Conservation (phyloP, 495 filamentous ascomycete species). For the Penicillium simplicissimum region DNA sequence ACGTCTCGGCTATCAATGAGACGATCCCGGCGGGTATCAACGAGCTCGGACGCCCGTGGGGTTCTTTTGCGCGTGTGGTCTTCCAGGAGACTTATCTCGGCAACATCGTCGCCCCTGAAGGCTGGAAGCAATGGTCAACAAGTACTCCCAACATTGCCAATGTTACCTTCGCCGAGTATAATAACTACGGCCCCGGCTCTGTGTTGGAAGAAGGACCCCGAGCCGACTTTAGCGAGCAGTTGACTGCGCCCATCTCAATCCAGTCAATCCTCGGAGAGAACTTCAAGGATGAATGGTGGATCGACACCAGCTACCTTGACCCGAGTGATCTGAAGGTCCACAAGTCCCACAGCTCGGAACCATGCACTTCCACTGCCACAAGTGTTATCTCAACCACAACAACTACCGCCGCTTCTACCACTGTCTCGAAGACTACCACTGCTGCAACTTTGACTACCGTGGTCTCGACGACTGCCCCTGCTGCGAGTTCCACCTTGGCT, state of each 20-base stretch:
- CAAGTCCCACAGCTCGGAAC: not conserved
- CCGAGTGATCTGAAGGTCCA: not conserved
- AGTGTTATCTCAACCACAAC: not conserved
- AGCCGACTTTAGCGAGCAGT: not conserved
- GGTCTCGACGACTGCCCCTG: not conserved
- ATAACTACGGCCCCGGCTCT: slow-evolving; percentile 20
- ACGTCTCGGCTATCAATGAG: not conserved
- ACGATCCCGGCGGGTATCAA: not conserved
- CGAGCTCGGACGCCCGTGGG: slow-evolving; percentile 61
- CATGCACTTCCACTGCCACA: not conserved
- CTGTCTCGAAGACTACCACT: not conserved
- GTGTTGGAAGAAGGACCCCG: not conserved
- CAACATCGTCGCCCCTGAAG: slow-evolving; percentile 54
- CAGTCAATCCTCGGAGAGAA: slow-evolving; percentile 1
- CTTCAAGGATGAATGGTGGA: slow-evolving; percentile 4
- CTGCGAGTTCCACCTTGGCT: not conserved
- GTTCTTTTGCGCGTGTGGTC: slow-evolving; percentile 56
- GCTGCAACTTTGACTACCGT: not conserved
- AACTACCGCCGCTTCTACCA: not conserved
- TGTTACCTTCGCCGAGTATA: slow-evolving; percentile 25
- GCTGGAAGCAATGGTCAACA: slow-evolving; percentile 45
- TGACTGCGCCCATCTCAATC: not conserved
- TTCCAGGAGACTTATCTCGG: slow-evolving; percentile 56
- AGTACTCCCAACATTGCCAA: slow-evolving; percentile 14
- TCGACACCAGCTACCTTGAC: not conserved